phyloP scores from a whole-genome alignment of 2,329 filamentous ascomycete genomes.

The Fusarium sp. region DNA sequence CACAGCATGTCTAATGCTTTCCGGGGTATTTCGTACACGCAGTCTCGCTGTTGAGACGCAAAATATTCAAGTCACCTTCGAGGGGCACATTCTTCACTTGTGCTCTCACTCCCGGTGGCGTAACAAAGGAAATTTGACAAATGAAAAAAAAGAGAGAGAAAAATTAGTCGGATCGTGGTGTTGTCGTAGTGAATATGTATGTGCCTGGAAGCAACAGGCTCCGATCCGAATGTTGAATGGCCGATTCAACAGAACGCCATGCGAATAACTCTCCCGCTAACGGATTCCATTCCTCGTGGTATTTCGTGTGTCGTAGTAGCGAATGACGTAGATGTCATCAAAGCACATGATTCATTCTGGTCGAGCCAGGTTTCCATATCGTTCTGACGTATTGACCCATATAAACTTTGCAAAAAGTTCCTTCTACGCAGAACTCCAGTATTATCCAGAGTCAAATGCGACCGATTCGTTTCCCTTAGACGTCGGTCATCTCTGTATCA shows the following conservation, averaged over 20 bases:
- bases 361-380: conserved; percentile 26
- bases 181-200: conserved; percentile 21
- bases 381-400: conserved; percentile 37
- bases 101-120: conserved; percentile 12
- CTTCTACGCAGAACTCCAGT: conserved; percentile 38
- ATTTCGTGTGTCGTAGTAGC: conserved; percentile 46
- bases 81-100: conserved; percentile 17
- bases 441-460: conserved; percentile 54
- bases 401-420: conserved; percentile 42
- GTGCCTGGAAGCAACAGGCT: conserved; percentile 23
- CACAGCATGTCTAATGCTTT: conserved; percentile 49
- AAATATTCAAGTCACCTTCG: conserved; percentile 34
- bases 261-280: conserved; percentile 32
- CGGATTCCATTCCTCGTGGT: conserved; percentile 49
- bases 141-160: conserved; percentile 13
- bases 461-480: conserved; percentile 55
- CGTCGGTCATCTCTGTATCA: conserved; percentile 73
- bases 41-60: conserved; percentile 47
- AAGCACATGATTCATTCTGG: conserved; percentile 31
- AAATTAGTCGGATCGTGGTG: conserved; percentile 20
- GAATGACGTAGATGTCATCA: conserved; percentile 38
- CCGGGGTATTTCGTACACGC: conserved; percentile 51
- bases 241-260: conserved; percentile 46
- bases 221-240: conserved; percentile 33
- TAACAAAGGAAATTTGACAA: conserved; percentile 32